Base-by-base conservation (phyloP, 2,329 filamentous ascomycete species). In the Emmonsiellopsis sp. region DNA sequence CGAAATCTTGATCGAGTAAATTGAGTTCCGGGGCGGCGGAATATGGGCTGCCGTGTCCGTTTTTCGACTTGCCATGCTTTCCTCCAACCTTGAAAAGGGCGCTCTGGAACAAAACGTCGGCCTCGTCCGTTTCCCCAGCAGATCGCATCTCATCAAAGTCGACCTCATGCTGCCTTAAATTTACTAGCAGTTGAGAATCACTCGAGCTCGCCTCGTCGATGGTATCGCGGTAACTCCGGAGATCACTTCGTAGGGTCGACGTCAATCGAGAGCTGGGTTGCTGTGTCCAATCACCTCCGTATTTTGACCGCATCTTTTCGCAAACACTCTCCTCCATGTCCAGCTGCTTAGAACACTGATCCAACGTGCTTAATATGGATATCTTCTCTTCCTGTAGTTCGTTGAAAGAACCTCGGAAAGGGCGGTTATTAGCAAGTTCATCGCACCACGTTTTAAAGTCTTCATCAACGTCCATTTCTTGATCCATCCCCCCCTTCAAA, bases 251-350 rank as follows among this genome's bases (percentile, higher is more conserved):
- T 49, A 98, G 73, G 0, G 92, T 97, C 3, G 87, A 84, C 1
- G 92, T 98, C 41, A 98, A 79, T 54, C 89, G 80, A 34, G 88
- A 89, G 67, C 92, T 97, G 9, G 93, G 93, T 65, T 98, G 93
- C 64, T 98, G 93, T 15, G 89, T 95, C 93, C 93, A 98, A 52
- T 97, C 92, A 31, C 79, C 80, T 53, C 92, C 91, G 67, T 97
- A 97, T 68, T 98, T 98, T 10, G 90, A 94, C 46, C 93, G 83
- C 93, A 98, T 98, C 76, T 97, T 98, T 70, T 98, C 93, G 68
- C 93, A 98, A 0, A 97, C 89, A 53, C 89, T 94, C 72, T 97
- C 94, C 69, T 98, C 93, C 83, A 93, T 90, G 61, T 98, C 93
- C 42, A 98, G 74, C 63, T 94, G 87, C 67, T 95, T 95, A 53